Evolutionary conservation across 2,329 filamentous ascomycete species (phyloP), one percentile per base, ranked within the genome.

Genomic region (Neurospora sp.): DNA sequence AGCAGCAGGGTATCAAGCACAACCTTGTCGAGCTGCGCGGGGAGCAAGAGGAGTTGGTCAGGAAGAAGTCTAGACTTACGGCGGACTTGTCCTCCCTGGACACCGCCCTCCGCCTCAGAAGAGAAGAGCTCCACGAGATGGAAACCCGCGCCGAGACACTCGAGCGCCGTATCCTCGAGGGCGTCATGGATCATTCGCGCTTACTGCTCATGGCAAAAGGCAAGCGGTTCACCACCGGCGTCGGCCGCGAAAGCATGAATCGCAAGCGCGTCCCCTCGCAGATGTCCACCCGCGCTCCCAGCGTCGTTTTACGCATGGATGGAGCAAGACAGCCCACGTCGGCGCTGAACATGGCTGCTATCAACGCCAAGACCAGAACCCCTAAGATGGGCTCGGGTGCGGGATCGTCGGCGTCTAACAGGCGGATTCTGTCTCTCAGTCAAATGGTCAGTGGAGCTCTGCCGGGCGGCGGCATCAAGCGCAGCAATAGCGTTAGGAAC

Each of bases 151-250:
- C 95, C 2, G 93, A 97, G 78, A 88, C 89, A 3, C 85, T 99
- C 33, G 96, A 99, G 81, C 91, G 94, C 68, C 90, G 96, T 36
- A 97, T 99, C 74, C 83, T 99, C 39, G 95, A 98, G 74, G 94
- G 95, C 36, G 92, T 98, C 72, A 96, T 99, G 82, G 94, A 98
- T 75, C 95, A 98, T 78, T 97, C 95, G 23, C 91, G 95, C 6
- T 89, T 95, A 36, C 85, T 97, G n/a, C 87, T 98, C 70, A 91
- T 96, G 83, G 84, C 88, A 74, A 90, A 92, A 81, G 82, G 86
- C 3, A 82, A 79, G 74, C 67, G 73, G 2, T 71, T 68, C 15
- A 84, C 52, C 28, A 83, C 75, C 80, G 83, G 11, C 28, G 28
- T 62, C 4, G 52, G 52, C 1, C 80, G 80, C 6, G 86, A 88